Evolutionary conservation across 768 basidiomycete species (phyloP).

Genomic region (Serendipita indica): DNA sequence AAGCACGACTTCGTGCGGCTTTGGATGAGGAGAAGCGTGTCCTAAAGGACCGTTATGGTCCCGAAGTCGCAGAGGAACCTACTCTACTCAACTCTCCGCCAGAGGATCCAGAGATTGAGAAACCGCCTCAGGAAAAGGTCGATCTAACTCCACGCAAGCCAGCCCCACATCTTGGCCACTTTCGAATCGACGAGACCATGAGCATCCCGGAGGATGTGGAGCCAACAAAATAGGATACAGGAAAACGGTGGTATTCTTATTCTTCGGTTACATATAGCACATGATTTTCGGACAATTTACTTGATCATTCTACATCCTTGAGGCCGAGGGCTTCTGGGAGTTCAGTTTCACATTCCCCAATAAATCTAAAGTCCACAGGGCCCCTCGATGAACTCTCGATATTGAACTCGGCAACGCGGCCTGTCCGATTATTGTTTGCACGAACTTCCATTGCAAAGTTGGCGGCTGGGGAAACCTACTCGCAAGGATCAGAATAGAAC

Average conservation of each 20-base stretch:
- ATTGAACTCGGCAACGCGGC: slow-evolving; percentile 18
- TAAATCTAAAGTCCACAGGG: not conserved
- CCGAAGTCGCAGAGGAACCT: not conserved
- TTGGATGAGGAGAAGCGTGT: slow-evolving; percentile 23
- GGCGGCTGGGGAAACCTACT: slow-evolving; percentile 18
- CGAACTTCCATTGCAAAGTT: slow-evolving; percentile 16
- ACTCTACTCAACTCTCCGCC: not conserved
- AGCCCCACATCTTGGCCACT: not conserved
- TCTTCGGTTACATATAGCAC: not conserved
- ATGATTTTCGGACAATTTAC: not conserved
- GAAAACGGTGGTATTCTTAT: not conserved
- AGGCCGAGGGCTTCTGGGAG: not conserved
- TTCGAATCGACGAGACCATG: slow-evolving; percentile 3
- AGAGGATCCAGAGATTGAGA: not conserved
- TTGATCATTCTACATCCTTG: not conserved
- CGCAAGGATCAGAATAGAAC: not conserved
- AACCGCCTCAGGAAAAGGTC: not conserved
- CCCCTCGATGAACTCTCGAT: slow-evolving; percentile 13
- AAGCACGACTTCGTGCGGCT: slow-evolving; percentile 38
- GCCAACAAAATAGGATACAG: not conserved
- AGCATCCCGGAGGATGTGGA: slow-evolving; percentile 2
- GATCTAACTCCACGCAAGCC: not conserved
- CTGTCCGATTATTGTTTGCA: slow-evolving; percentile 13
- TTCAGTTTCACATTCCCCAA: not conserved
- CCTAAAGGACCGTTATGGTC: not conserved